These are phyloP conservation scores for Scedosporium dehoogii DNA, from an alignment of 2,329 filamentous ascomycete genomes.

Conservation along the genomic window DNA sequence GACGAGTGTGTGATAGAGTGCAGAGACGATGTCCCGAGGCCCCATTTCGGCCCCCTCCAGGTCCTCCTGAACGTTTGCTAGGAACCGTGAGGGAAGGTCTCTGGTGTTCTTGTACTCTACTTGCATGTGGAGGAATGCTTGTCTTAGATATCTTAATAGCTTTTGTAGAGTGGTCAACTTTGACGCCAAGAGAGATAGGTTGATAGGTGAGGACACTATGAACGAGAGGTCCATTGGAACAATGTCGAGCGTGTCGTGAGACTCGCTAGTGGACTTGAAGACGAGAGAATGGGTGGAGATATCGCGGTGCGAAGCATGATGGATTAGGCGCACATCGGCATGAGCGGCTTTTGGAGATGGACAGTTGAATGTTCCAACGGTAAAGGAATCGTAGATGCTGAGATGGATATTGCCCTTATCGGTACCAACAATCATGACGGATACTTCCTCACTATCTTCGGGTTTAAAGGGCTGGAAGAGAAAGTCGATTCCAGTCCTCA, in stretches of 20 bases:
- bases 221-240: constrained; percentile 77
- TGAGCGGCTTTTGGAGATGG: constrained; percentile 23
- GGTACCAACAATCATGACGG: constrained; percentile 68
- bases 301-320: constrained; percentile 62
- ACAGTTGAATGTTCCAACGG: constrained; percentile 57
- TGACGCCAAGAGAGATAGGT: constrained; percentile 73
- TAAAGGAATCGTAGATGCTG: constrained; percentile 77
- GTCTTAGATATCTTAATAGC: constrained; percentile 71
- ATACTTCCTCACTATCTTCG: constrained; percentile 62
- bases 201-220: constrained; percentile 65
- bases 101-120: constrained; percentile 76
- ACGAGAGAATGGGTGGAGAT: constrained; percentile 70
- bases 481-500: constrained; percentile 57
- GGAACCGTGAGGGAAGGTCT: constrained; percentile 68
- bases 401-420: constrained; percentile 63
- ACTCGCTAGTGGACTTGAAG: constrained; percentile 27
- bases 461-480: constrained; percentile 54
- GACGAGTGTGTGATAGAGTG: constrained; percentile 71
- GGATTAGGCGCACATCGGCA: constrained; percentile 27
- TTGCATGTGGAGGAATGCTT: constrained; percentile 68
- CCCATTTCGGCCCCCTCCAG: constrained; percentile 52
- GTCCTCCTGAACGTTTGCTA: constrained; percentile 67
- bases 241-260: constrained; percentile 41
- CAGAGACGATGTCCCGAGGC: constrained; percentile 54
- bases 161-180: constrained; percentile 85